Conservation (phyloP, 2,329 filamentous ascomycete species). For the Cryphonectria parasitica region DNA sequence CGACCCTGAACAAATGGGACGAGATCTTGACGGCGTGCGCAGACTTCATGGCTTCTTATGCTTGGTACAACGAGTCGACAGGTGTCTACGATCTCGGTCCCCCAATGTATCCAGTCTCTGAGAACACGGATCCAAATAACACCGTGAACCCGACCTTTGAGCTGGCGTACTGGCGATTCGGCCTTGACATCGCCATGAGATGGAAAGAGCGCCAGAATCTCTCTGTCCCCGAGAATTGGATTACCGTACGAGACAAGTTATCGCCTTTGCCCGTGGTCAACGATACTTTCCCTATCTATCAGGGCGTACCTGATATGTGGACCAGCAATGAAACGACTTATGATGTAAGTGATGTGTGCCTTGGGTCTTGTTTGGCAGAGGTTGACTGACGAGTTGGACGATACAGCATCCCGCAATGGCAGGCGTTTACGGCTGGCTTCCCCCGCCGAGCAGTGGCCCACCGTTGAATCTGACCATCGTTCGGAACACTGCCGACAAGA, state of each 20-base stretch:
- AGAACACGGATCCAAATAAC: slow-evolving; percentile 61
- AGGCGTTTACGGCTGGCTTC: slow-evolving; percentile 48
- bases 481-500: slow-evolving; percentile 44
- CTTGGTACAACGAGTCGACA: slow-evolving; percentile 57
- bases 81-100: slow-evolving; percentile 54
- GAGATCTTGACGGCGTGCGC: slow-evolving; percentile 53
- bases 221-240: slow-evolving; percentile 51
- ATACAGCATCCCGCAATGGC: slow-evolving; percentile 45
- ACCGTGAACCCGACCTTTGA: slow-evolving; percentile 65
- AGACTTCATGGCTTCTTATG: slow-evolving; percentile 63
- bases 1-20: slow-evolving; percentile 57
- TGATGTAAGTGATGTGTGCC: slow-evolving; percentile 33
- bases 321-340: slow-evolving; percentile 42
- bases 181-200: slow-evolving; percentile 54
- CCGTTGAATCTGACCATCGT: slow-evolving; percentile 42
- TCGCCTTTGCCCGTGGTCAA: slow-evolving; percentile 55
- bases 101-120: slow-evolving; percentile 51
- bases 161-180: slow-evolving; percentile 65
- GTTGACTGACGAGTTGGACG: background rate
- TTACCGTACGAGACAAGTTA: slow-evolving; percentile 52
- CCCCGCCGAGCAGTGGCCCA: slow-evolving; percentile 42
- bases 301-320: slow-evolving; percentile 52
- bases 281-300: slow-evolving; percentile 58
- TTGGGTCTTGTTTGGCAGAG: background rate
- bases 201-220: slow-evolving; percentile 56